These are phyloP conservation scores for Auricularia sp. DNA, from an alignment of 768 basidiomycete genomes.

Conservation along the genomic window DNA sequence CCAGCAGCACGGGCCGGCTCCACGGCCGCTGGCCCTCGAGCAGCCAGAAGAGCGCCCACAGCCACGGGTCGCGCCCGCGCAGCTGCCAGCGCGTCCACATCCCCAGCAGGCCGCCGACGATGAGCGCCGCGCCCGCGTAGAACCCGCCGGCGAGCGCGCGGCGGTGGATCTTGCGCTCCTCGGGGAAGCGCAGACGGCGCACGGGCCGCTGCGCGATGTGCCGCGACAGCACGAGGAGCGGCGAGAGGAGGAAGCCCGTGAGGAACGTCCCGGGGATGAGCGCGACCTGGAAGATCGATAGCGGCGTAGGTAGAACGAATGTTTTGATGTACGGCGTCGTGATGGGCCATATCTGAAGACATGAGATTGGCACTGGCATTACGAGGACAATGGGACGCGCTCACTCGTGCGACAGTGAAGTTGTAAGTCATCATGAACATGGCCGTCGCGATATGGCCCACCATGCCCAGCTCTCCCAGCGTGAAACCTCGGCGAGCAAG, in stretches of 20 bases:
- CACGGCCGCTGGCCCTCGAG: conserved; percentile 66
- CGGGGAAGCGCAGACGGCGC: conserved; percentile 68
- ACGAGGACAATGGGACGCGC: conserved; percentile 17
- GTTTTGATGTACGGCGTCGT: conserved; percentile 82
- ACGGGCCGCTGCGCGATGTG: conserved; percentile 83
- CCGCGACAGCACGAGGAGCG: conserved; percentile 82
- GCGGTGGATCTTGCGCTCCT: conserved; percentile 73
- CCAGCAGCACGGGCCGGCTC: conserved; percentile 67
- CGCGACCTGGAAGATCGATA: conserved; percentile 85
- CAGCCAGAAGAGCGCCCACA: conserved; percentile 73
- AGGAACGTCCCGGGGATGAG: conserved; percentile 86
- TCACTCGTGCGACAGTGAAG: conserved; percentile 70
- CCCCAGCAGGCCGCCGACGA: conserved; percentile 77
- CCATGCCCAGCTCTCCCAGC: conserved; percentile 83
- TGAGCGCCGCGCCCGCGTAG: conserved; percentile 62
- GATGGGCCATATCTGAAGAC: conserved; percentile 60
- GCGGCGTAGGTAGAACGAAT: conserved; percentile 83
- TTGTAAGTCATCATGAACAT: conserved; percentile 80
- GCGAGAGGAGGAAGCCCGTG: conserved; percentile 90
- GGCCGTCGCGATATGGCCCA: conserved; percentile 80
- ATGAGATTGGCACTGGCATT: neutral
- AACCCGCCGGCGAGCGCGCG: conserved; percentile 78
- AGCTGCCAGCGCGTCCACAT: conserved; percentile 89
- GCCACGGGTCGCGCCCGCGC: conserved; percentile 69
- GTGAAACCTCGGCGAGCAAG: conserved; percentile 93